Conservation (phyloP, 2,329 filamentous ascomycete genomes). For the Talaromyces sp. region DNA sequence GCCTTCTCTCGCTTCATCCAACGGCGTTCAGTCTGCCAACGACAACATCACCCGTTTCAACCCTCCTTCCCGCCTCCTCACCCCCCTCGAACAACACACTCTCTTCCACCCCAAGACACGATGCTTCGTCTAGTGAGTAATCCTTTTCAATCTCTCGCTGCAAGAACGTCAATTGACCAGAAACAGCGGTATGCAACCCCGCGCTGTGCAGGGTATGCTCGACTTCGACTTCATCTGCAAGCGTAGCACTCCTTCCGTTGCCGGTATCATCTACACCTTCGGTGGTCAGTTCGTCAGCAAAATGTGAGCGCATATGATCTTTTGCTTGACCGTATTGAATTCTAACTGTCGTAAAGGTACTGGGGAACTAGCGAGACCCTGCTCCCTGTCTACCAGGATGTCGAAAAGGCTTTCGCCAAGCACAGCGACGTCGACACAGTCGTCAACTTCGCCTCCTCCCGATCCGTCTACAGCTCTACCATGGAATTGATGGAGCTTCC, state of each 20-base stretch:
- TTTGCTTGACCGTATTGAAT: not conserved
- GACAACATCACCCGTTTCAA: conserved; percentile 98
- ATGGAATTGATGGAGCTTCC: conserved; percentile 97
- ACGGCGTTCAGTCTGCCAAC: conserved; percentile 70
- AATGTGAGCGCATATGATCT: conserved; percentile 61
- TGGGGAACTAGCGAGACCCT: conserved; percentile 99
- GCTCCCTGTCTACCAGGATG: conserved; percentile 94
- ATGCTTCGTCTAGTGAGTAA: conserved; percentile 91
- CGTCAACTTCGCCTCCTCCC: conserved; percentile 98
- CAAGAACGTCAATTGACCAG: conserved; percentile 26
- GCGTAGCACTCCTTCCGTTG: conserved; percentile 90
- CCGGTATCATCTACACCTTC: conserved; percentile 99
- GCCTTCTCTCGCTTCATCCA: conserved; percentile 52
- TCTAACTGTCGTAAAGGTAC: conserved; percentile 56
- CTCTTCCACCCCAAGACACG: conserved; percentile 99
- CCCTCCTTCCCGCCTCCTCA: conserved; percentile 86
- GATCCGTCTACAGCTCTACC: conserved; percentile 96
- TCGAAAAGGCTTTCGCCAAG: conserved; percentile 89
- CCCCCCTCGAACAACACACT: conserved; percentile 74
- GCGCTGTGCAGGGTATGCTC: conserved; percentile 88
- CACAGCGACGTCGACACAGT: conserved; percentile 96
- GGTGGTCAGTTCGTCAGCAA: conserved; percentile 99
- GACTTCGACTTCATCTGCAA: conserved; percentile 99
- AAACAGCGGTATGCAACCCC: conserved; percentile 81
- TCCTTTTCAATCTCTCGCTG: not conserved